Evolutionary conservation across 352 stramenopile species (phyloP), one percentile per base, ranked within the genome.

Genomic region (Globisporangium rhizosaccharum): DNA sequence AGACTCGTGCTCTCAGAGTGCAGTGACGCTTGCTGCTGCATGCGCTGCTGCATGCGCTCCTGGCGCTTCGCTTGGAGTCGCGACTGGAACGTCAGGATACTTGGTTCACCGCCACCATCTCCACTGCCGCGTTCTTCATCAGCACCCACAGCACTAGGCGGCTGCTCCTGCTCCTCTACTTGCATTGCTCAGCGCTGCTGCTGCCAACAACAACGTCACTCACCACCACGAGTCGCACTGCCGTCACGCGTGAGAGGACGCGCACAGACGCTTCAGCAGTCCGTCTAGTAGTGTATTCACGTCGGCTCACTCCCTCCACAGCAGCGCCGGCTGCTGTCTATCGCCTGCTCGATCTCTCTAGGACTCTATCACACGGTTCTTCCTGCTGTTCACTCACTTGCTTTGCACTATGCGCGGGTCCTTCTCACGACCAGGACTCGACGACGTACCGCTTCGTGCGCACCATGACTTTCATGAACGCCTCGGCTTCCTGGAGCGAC

Each of bases 401-500:
- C 28, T 33, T 33, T 33, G 28, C 6, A 1, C 28, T 30, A 5
- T 5, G 2, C 28, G 28, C 5, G 28, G n/a, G n/a, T 36, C 33
- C 1, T 1, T 2, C 47, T 85, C 52, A 91, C 44, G 80, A 88
- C 86, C 87, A 96, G 17, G 83, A 92, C 60, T 95, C 87, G 23
- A 95, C 78, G 3, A 94, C 71, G 65, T 95, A 96, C 9, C 84
- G 76, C 56, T 92, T 92, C 46, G 78, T 82, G 36, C 81, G 81
- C 28, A 80, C 67, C 50, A 94, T 61, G 3, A 67, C 63, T 65
- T 91, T 93, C 75, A 96, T 87, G 23, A 88, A 67, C 18, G 66
- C 73, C 54, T 92, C 83, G 0, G 86, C 86, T 18, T 79, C 73
- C 56, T 79, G 65, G 15, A 90, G 33, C 1, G 77, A 72, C 33